phyloP scores from a whole-genome alignment of 768 basidiomycete species.

The Russula sp. region DNA sequence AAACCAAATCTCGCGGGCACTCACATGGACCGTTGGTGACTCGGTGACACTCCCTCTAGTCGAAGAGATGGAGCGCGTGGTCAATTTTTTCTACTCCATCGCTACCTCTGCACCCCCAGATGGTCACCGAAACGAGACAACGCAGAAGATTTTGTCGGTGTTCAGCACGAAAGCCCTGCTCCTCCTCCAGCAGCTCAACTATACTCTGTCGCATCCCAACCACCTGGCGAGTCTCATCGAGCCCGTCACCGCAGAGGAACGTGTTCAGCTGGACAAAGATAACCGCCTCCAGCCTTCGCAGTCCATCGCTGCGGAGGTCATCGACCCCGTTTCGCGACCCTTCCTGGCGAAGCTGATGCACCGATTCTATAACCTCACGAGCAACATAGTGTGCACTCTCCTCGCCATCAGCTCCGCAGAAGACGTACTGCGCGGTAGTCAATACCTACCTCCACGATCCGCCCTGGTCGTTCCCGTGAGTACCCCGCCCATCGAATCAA shows the following conservation, averaged over 20 bases:
- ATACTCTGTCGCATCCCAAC: conserved; percentile 86
- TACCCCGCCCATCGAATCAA: conserved; percentile 12
- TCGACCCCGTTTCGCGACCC: conserved; percentile 63
- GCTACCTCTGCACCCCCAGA: conserved; percentile 47
- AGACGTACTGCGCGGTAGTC: conserved; percentile 50
- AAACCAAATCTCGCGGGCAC: conserved; percentile 65
- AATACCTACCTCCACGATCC: conserved; percentile 66
- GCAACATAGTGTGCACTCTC: conserved; percentile 62
- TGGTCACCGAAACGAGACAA: conserved; percentile 40
- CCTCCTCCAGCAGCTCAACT: conserved; percentile 82
- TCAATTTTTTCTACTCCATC: conserved; percentile 70
- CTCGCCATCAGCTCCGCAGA: conserved; percentile 66
- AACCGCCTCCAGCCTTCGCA: conserved; percentile 26
- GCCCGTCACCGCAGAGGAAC: conserved; percentile 70
- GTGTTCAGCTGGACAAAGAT: conserved; percentile 60
- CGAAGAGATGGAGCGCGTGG: conserved; percentile 77
- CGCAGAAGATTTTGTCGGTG: conserved; percentile 56
- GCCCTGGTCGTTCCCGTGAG: conserved; percentile 68
- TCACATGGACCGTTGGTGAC: conserved; percentile 79
- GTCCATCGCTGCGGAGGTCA: conserved; percentile 35
- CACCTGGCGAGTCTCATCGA: conserved; percentile 78
- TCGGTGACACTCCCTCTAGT: conserved; percentile 67
- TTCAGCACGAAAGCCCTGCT: conserved; percentile 63
- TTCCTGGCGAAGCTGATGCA: conserved; percentile 66
- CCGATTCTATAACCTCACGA: conserved; percentile 60